A percentile compares a stretch with the other conserved stretches of the same genome.
Conservation (phyloP, 495 filamentous ascomycete species). For the Aspergillus coremiiformis region DNA sequence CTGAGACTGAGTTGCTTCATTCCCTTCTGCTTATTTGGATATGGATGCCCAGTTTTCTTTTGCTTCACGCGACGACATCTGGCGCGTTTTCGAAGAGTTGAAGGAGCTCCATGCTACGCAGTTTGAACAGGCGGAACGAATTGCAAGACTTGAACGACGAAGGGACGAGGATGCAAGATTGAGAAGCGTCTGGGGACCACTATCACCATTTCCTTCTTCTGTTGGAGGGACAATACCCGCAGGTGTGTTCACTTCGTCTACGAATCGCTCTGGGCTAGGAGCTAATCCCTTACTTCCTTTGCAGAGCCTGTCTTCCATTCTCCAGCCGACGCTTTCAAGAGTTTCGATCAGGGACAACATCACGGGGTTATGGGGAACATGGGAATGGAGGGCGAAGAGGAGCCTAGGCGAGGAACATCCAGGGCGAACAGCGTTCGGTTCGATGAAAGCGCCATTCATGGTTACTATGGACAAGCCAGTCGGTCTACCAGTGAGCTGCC, state of each 20-base stretch:
- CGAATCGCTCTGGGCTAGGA: neutral
- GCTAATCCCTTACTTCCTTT: constrained; percentile 1
- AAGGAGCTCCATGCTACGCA: constrained; percentile 73
- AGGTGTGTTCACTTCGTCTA: constrained; percentile 44
- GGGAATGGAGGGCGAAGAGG: constrained; percentile 80
- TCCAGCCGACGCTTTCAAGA: constrained; percentile 68
- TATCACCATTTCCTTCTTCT: constrained; percentile 73
- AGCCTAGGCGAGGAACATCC: constrained; percentile 85
- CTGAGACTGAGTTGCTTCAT: constrained; percentile 6
- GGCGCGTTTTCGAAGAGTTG: constrained; percentile 81
- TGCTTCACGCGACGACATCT: constrained; percentile 69
- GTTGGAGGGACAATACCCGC: constrained; percentile 63
- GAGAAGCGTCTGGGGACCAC: constrained; percentile 75
- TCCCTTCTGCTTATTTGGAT: constrained; percentile 9
- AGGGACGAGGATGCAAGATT: constrained; percentile 75
- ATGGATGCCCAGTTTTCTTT: constrained; percentile 63
- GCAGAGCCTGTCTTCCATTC: constrained; percentile 69
- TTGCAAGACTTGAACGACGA: constrained; percentile 70
- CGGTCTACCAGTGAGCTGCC: constrained; percentile 75
- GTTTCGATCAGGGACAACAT: constrained; percentile 74
- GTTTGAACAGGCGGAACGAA: constrained; percentile 70
- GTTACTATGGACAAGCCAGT: constrained; percentile 75
- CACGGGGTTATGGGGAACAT: constrained; percentile 62
- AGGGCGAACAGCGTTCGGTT: constrained; percentile 98
- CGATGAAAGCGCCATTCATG: constrained; percentile 90